These are phyloP conservation scores for Ustilago nuda DNA, from an alignment of 1,284 basidiomycete species.

Conservation along the genomic window DNA sequence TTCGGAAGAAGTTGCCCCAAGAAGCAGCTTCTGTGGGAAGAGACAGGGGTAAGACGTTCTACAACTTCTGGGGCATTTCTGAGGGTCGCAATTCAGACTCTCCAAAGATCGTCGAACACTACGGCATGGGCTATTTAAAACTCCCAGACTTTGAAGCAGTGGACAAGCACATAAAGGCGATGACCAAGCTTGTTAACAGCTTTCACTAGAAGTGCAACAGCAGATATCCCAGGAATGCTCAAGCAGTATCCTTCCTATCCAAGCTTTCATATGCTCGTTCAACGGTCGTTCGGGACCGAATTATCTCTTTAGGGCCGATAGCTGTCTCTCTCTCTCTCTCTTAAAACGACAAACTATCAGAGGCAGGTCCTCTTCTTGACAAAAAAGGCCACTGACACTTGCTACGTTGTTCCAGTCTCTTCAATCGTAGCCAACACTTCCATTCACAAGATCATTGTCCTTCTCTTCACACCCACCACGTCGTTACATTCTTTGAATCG, in stretches of 20 bases:
- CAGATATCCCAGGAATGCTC: too few relatives aligned
- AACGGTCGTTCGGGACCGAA: neutral
- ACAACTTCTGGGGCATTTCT: conserved; percentile 7
- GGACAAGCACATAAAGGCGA: neutral
- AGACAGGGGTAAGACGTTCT: neutral
- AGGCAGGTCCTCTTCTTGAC: too few relatives aligned
- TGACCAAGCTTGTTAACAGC: neutral
- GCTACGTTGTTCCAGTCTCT: too few relatives aligned
- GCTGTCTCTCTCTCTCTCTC: neutral
- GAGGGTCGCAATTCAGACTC: neutral
- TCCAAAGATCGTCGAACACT: neutral
- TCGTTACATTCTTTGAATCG: neutral
- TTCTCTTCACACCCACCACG: neutral
- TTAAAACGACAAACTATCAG: neutral
- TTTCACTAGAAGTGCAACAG: neutral
- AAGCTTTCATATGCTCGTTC: too few relatives aligned
- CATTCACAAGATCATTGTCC: neutral
- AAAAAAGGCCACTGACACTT: too few relatives aligned
- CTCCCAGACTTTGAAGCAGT: neutral
- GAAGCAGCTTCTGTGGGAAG: too few relatives aligned
- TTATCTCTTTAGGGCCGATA: neutral
- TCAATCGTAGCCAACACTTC: too few relatives aligned
- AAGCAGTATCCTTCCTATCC: too few relatives aligned
- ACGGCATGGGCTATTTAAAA: neutral
- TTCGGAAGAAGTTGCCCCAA: too few relatives aligned